Evolutionary conservation across 495 filamentous ascomycete genomes (phyloP), one percentile per base, ranked within the genome.

Genomic region (Evansstolkia leycettana): DNA sequence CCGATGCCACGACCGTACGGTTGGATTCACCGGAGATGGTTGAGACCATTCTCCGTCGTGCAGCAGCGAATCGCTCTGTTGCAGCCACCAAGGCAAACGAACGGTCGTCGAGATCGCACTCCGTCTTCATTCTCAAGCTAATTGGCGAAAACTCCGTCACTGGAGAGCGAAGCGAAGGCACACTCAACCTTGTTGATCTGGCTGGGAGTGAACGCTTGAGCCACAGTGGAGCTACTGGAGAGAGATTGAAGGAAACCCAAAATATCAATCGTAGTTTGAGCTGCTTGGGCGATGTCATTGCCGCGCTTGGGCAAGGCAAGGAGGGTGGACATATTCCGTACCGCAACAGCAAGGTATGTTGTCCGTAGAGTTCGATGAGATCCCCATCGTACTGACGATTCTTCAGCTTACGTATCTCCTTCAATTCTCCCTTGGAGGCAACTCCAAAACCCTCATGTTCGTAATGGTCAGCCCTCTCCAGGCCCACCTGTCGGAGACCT

Each of bases 381-480:
- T 40, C 34, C 8, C 23, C 9, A n/a, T 4, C 28, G 12, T 29
- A 15, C 28, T 29, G 14, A 29, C 28, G 4, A n/a, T 5, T 29
- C 28, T 38, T 15, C 38, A 88, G 82, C 72, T 98, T 36, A 98
- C 90, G 7, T 94, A 96, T 41, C 73, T 99, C 17, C 73, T 99
- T 15, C 84, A 95, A 74, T 93, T 87, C 41, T 94, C 86, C 1
- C 72, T 99, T 0, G 87, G 90, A 11, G 92, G 92, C 23, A 94
- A 94, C 51, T 85, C 81, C 37, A 92, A 94, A 62, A 96, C 92
- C 3, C 81, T 99, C 41, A 99, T 96, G 90, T 94, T 99, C 47
- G 85, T 96, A 56, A 96, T 95, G 85, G 80, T 92, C 42, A 88
- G 81, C 52, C 90, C 90, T 18, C 61, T 96, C 34, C 80, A 92